Base-by-base conservation (phyloP, 2,329 filamentous ascomycete species). In the Diaporthe caulivora region DNA sequence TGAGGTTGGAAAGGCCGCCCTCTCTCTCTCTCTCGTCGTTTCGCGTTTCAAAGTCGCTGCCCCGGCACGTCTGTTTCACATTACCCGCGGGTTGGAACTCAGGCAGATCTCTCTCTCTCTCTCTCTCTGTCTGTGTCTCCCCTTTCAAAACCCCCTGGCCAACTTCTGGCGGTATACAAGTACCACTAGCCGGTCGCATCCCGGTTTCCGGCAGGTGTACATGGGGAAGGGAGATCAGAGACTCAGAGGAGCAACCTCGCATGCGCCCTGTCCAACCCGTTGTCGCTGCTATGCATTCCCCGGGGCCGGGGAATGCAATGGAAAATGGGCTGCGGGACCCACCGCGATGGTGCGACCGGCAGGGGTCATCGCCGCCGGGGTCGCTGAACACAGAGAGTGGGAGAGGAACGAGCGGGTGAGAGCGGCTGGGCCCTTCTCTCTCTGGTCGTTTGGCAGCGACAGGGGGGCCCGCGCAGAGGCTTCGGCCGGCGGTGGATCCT, bases 11-110 rank as follows among this genome's bases (percentile, higher is more conserved):
- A 26, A n/a, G 47, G 37, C 37, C 24, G 44, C 21, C n/a, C n/a
- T n/a, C n/a, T n/a, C n/a, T n/a, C n/a, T n/a, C n/a, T n/a, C n/a
- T 26, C 18, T 37, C 31, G 10, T 67, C 62, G 62, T 53, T 37
- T 67, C 47, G 47, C 62, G 62, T 67, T 67, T 67, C 62, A 67
- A 29, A 67, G 21, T 40, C n/a, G 29, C n/a, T 26, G 17, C 31
- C 47, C 62, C 44, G 47, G 37, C 62, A 67, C 31, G 62, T 53
- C 62, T 67, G 62, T 67, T 67, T 67, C 62, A 67, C 21, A 53
- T 67, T 53, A 67, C 62, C 62, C 62, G 62, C 62, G 62, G 47
- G 8, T 24, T 51, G 60, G 60, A 13, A 26, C 31, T 65, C 26
- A 37, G 18, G 7, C 37, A 40, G 37, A 9, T 10, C 6, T 13